Base-by-base conservation (phyloP, 2,329 filamentous ascomycete genomes). In the Pyricularia pennisetigena region DNA sequence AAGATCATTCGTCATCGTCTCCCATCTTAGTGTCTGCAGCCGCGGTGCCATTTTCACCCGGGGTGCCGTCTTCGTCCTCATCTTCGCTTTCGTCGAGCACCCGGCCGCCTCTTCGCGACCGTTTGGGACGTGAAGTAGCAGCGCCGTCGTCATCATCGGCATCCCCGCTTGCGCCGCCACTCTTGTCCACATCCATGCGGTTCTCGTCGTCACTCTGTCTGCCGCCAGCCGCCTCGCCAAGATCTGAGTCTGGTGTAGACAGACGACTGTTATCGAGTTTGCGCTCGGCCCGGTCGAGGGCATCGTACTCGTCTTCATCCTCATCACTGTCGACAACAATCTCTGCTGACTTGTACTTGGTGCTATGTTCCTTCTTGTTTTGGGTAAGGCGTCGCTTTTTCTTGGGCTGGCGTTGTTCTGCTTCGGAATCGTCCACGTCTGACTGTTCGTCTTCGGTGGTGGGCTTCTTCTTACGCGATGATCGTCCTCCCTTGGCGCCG, bases 311-410 rank as follows among this genome's bases (percentile, higher is more conserved):
- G 35, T 79, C 78, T 1, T 73, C 77, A 63, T 79, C 78, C 2
- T 85, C 86, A 71, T 91, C 89, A 70, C 89, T 92, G 71, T 94
- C 91, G 63, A 92, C 90, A 30, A 97, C 88, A 70, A 93, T 87
- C 78, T 97, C 93, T 1, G 86, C 88, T 66, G 90, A 94, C 84
- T 97, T 97, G 83, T 87, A 97, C 79, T 97, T 96, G 76, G 76
- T 78, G 70, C 79, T 81, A 71, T 86, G 83, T 70, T 80, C 84
- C 71, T 80, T 79, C 71, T 78, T 79, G n/a, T 61, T 63, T 23
- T 61, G 23, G 20, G 79, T 83, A 74, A 85, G 83, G 69, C 81
- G 84, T 68, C 86, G 84, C 74, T 86, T 87, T 77, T 90, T 90
- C 75, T 88, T 88, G 26, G 85, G 84, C 69, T 84, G 82, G 69